Percentiles rank a stretch among this genome's conserved stretches.
phyloP scores from a whole-genome alignment of 179 eudicot genomes.

The Carnegiea gigantea region DNA sequence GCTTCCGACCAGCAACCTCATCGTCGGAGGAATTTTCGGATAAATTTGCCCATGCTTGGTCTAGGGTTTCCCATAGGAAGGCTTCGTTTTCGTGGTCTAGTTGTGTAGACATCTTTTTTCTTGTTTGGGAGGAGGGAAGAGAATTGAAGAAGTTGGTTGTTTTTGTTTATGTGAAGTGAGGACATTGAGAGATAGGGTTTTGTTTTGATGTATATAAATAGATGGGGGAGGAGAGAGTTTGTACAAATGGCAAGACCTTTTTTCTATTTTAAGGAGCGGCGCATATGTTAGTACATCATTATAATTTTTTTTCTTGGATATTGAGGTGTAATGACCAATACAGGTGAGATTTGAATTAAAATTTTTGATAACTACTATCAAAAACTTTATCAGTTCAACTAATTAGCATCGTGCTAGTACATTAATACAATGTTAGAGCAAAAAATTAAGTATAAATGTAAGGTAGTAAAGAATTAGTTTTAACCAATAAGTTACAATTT shows the following conservation, averaged over 20 bases:
- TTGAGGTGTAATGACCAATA: too few species aligned
- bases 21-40: constrained; percentile 2
- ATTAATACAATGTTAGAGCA: background rate
- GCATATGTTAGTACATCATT: too few species aligned
- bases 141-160: background rate
- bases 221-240: background rate
- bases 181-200: background rate
- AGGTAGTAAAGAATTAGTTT: background rate
- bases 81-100: constrained; percentile 27
- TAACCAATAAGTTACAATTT: background rate
- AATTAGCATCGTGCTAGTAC: too few species aligned
- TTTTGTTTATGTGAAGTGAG: background rate
- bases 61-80: constrained; percentile 38
- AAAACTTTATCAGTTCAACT: too few species aligned
- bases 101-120: constrained; percentile 22
- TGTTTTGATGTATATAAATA: constrained; percentile 10
- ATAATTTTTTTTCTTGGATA: too few species aligned
- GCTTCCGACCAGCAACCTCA: background rate
- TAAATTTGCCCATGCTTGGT: constrained; percentile 40
- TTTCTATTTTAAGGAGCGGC: background rate
- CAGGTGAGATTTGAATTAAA: too few species aligned
- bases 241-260: background rate
- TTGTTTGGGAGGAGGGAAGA: background rate
- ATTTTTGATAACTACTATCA: too few species aligned
- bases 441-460: background rate